Base-by-base conservation (phyloP, 768 basidiomycete species). In the Lactarius sp. region DNA sequence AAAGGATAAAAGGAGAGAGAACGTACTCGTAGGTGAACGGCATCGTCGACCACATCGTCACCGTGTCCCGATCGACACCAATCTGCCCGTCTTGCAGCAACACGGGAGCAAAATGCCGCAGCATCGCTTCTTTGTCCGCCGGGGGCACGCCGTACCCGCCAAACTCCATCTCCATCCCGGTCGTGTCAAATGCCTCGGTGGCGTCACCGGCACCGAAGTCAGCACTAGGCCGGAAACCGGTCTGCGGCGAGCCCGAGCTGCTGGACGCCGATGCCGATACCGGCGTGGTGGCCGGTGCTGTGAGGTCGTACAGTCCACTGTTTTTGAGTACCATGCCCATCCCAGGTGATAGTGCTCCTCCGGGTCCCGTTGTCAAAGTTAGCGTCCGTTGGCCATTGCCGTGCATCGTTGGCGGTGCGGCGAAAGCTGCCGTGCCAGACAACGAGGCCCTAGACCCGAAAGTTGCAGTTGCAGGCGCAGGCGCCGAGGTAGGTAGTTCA, bases 21-120 rank as follows among this genome's bases (percentile, higher is more conserved):
- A 67, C 68, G 55, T 56, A 68, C 68, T 67, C 66, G 18, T 51
- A 54, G 4, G 49, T 55, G 4, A 62, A 44, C 8, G 68, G 68
- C 61, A 68, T 53, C 52, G 55, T 60, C n/a, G 66, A 64, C 68
- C 66, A 68, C 68, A 68, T 68, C 66, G 56, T 67, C 65, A 67
- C 61, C 41, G 68, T 68, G 10, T 68, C 62, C 18, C 41, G 55
- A 54, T 67, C 66, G 20, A 64, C 68, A 4, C 66, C 68, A 18
- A 67, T 59, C 55, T 68, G 68, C 27, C 68, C 68, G 18, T 68
- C 61, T 31, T 60, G 60, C 49, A 56, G 3, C 16, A 66, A 10
- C 27, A 27, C 36, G 4, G 54, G 57, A 13, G 56, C 44, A 14
- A 66, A 59, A n/a, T 52, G 41, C 27, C 57, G 56, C 27, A 62